A percentile compares a stretch with the other conserved stretches of the same genome.
These are phyloP conservation scores for Neurospora sublineolata DNA, from an alignment of 495 filamentous ascomycete genomes.

Conservation along the genomic window DNA sequence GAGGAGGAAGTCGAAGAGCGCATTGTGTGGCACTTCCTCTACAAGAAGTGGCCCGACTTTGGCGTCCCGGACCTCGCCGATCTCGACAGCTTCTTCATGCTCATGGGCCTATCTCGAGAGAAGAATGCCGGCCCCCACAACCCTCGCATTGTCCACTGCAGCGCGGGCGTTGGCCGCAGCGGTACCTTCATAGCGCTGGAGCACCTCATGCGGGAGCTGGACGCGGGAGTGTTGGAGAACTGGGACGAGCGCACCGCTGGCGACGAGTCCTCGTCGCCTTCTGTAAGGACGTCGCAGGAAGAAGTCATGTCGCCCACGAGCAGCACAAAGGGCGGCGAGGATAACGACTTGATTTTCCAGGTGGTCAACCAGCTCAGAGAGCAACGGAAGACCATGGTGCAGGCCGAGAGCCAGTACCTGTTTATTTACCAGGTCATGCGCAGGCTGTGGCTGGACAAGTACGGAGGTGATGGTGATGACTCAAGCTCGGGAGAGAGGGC, in stretches of 20 bases:
- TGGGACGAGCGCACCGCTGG: conserved; percentile 10
- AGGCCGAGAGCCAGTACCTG: conserved; percentile 70
- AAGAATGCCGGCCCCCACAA: conserved; percentile 54
- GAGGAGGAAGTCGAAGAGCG: conserved; percentile 45
- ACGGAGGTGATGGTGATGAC: conserved; percentile 23
- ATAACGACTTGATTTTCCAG: conserved; percentile 45
- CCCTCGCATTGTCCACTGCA: conserved; percentile 86
- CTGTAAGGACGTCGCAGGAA: background rate
- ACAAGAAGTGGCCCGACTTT: conserved; percentile 90
- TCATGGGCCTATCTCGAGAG: conserved; percentile 64
- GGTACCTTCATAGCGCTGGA: conserved; percentile 95
- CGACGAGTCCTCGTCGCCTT: background rate
- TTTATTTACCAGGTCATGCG: conserved; percentile 85
- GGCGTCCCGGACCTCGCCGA: conserved; percentile 73
- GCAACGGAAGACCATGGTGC: conserved; percentile 94
- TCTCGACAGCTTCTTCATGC: conserved; percentile 61
- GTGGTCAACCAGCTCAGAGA: conserved; percentile 73
- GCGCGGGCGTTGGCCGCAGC: conserved; percentile 84
- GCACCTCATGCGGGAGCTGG: conserved; percentile 71
- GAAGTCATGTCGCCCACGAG: background rate
- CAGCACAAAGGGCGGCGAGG: conserved; percentile 7
- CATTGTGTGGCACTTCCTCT: conserved; percentile 80
- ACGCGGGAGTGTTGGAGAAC: conserved; percentile 55
- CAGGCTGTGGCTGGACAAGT: conserved; percentile 55
- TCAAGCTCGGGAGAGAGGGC: conserved; percentile 25